These are phyloP conservation scores for Salicornia ramosissima DNA, from an alignment of 148 eudicot species.

Conservation along the genomic window DNA sequence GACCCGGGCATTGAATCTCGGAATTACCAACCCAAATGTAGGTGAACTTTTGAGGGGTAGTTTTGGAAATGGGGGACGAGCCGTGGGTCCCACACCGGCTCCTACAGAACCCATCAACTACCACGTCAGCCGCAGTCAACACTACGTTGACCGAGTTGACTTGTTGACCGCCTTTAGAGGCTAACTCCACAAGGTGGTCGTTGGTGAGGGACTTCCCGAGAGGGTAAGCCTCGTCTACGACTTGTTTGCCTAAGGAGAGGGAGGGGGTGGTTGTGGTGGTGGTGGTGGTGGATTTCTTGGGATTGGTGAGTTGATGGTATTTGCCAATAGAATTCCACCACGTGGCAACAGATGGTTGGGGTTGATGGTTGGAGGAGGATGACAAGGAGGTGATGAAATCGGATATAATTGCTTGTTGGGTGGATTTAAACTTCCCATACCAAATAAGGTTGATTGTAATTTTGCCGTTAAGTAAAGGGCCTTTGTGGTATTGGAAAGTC, in stretches of 20 bases:
- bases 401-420: slow-evolving; percentile 32
- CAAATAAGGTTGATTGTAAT: slow-evolving; percentile 40
- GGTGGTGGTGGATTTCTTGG: slow-evolving; percentile 23
- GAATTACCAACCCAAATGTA: slow-evolving; percentile 62
- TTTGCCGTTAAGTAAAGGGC: slow-evolving; percentile 27
- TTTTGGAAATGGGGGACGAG: slow-evolving; percentile 9
- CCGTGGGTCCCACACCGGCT: slow-evolving; percentile 49
- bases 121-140: slow-evolving; percentile 45
- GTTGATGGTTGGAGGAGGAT: slow-evolving; percentile 2
- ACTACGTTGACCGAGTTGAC: slow-evolving; percentile 43
- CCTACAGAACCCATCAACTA: slow-evolving; percentile 40
- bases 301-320: slow-evolving; percentile 29
- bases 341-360: slow-evolving; percentile 42
- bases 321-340: slow-evolving; percentile 59
- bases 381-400: slow-evolving; percentile 38
- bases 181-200: slow-evolving; percentile 35
- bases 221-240: slow-evolving; percentile 31
- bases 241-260: slow-evolving; percentile 29
- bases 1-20: slow-evolving; percentile 42
- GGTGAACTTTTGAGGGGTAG: slow-evolving; percentile 17
- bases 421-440: slow-evolving; percentile 36
- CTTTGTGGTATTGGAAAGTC: slow-evolving; percentile 31
- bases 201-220: slow-evolving; percentile 43
- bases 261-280: slow-evolving; percentile 16
- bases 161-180: slow-evolving; percentile 33